Evolutionary conservation across 2,329 filamentous ascomycete genomes (phyloP), one percentile per base, ranked within the genome.

Genomic region (Aspergillus arachidicola): DNA sequence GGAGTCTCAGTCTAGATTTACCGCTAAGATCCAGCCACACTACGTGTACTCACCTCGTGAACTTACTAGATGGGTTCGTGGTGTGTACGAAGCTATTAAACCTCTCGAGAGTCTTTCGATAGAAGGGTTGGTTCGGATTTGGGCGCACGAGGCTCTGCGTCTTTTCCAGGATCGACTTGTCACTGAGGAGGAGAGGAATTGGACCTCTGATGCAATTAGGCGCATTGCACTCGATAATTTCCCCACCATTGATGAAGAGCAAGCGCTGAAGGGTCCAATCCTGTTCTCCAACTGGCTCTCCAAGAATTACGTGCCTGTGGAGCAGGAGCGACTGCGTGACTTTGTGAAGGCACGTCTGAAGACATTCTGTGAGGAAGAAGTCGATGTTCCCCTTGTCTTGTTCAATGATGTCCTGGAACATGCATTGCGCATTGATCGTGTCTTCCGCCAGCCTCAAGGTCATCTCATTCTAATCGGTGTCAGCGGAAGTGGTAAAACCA

Each of bases 11-110:
- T 87, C 92, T 73, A 87, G 91, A 58, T 99, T 99, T 75, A 99
- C 95, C 11, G 91, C 95, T 7, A 91, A 96, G 79, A 97, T 98
- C 46, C 95, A 99, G 75, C 95, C 95, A 0, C 95, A 99, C 77
- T 99, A 99, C 76, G 94, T 99, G 53, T 99, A 99, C 86, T 97
- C 94, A 78, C 95, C 95, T 75, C 93, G 95, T 90, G 95, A 99
- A 77, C 85, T 99, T 72, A 99, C 96, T 14, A 87, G 95, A 76
- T 99, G 95, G 95, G 94, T 96, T 34, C 92, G 96, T 69, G 95
- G 96, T 81, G 87, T 99, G 23, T 99, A 99, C 71, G 95, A 99
- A 79, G 94, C 95, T 0, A 96, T 99, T 68, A 88, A 92, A 65
- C 95, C 96, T 14, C 86, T 99, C 14, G 95, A 99, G 78, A 91